Evolutionary conservation across 2,329 filamentous ascomycete species (phyloP).

Genomic region (Cladosporium austrohemisphaericum): DNA sequence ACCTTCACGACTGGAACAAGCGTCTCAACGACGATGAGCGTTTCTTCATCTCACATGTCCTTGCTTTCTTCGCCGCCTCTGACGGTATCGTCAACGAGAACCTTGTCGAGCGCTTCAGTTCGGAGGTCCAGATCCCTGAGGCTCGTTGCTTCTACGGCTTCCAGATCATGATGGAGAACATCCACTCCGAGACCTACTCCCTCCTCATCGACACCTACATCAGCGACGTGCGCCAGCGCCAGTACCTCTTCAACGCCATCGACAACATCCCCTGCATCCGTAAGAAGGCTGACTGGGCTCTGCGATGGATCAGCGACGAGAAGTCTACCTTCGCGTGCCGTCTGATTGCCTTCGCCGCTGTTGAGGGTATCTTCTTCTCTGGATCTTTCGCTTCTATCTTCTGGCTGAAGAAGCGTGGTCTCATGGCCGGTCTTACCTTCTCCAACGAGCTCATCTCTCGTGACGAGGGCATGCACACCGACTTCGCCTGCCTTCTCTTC

Average conservation of each 20-base stretch:
- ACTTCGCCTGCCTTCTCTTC: constrained; percentile 96
- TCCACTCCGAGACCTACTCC: constrained; percentile 99
- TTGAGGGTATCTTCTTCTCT: constrained; percentile 99
- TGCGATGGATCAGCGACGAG: constrained; percentile 90
- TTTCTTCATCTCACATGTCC: constrained; percentile 97
- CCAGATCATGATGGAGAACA: constrained; percentile 99
- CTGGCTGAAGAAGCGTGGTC: constrained; percentile 99
- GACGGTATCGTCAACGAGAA: constrained; percentile 99
- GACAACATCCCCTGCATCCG: constrained; percentile 98
- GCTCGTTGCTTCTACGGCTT: constrained; percentile 99
- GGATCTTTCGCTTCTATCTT: constrained; percentile 98
- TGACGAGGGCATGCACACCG: constrained; percentile 98
- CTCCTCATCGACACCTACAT: constrained; percentile 99
- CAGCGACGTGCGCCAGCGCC: constrained; percentile 91
- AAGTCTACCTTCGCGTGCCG: constrained; percentile 93
- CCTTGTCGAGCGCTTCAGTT: constrained; percentile 94
- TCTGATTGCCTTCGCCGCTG: constrained; percentile 92
- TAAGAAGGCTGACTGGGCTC: constrained; percentile 98
- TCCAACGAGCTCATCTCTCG: constrained; percentile 99
- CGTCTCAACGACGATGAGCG: constrained; percentile 93
- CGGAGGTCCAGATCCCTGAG: constrained; percentile 94
- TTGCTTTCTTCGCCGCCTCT: constrained; percentile 97
- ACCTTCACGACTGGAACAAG: constrained; percentile 99
- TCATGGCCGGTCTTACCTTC: constrained; percentile 98
- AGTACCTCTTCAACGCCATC: constrained; percentile 96